Conservation (phyloP, 192 early-diverging fungal species). For the Coemansia sp. region DNA sequence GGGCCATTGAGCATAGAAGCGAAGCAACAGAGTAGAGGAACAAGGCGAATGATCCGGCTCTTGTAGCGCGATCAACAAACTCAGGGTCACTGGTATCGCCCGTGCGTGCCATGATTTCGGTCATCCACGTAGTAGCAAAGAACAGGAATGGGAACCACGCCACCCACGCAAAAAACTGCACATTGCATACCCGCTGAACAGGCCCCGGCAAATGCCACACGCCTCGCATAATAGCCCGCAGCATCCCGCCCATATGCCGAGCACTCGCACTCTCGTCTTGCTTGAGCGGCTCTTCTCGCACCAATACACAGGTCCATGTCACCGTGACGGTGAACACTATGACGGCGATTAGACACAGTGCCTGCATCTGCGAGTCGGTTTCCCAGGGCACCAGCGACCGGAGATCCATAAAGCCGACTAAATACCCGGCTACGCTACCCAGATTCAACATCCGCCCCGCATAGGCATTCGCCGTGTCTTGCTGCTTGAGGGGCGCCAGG, state of each 20-base stretch:
- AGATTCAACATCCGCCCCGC: conserved; percentile 83
- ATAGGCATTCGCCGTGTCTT: conserved; percentile 80
- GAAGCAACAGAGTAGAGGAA: conserved; percentile 79
- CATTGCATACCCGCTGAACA: conserved; percentile 80
- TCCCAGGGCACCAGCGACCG: conserved; percentile 61
- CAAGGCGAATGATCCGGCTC: conserved; percentile 85
- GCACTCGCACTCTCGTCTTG: not conserved
- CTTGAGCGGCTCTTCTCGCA: conserved; percentile 52
- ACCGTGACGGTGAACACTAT: conserved; percentile 63
- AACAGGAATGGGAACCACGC: conserved; percentile 98
- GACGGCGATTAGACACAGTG: conserved; percentile 75
- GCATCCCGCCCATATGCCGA: conserved; percentile 29
- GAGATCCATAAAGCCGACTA: conserved; percentile 81
- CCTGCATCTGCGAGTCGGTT: conserved; percentile 75
- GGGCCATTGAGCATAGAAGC: conserved; percentile 47
- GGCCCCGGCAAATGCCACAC: conserved; percentile 61
- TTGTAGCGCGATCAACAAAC: conserved; percentile 60
- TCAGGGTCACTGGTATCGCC: conserved; percentile 32
- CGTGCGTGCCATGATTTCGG: conserved; percentile 34
- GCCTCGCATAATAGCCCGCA: conserved; percentile 22
- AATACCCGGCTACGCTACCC: conserved; percentile 86
- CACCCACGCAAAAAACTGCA: conserved; percentile 95
- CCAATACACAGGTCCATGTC: conserved; percentile 63
- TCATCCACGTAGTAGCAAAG: conserved; percentile 66
- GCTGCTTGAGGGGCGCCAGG: conserved; percentile 73